phyloP scores from a whole-genome alignment of 2,329 filamentous ascomycete species.

The Penicillium fuscoglaucum region DNA sequence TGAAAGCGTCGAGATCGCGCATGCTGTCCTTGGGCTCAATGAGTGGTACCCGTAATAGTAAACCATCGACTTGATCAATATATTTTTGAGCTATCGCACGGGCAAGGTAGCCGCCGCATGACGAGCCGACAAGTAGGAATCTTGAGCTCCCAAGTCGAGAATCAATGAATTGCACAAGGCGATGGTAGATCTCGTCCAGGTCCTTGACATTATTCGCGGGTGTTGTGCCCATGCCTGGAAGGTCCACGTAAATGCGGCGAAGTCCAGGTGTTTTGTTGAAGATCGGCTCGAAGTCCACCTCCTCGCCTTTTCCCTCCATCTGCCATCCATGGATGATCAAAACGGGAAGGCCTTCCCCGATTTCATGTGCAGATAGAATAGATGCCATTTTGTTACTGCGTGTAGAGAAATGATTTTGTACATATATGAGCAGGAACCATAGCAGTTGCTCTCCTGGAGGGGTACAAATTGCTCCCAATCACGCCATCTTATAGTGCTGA shows the following conservation, averaged over 20 bases:
- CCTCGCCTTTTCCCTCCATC: conserved; percentile 23
- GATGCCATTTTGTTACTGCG: conserved; percentile 18
- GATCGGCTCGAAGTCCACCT: conserved; percentile 32
- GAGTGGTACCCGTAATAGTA: conserved; percentile 31
- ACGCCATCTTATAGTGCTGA: not conserved
- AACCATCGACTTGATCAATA: conserved; percentile 25
- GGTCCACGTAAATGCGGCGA: conserved; percentile 32
- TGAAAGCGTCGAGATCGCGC: conserved; percentile 30
- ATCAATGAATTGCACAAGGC: conserved; percentile 30
- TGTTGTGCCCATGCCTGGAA: conserved; percentile 32
- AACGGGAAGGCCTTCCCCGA: conserved; percentile 29
- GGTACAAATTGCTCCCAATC: not conserved
- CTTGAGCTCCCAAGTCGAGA: conserved; percentile 23
- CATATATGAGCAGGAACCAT: not conserved
- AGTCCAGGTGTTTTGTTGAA: conserved; percentile 24
- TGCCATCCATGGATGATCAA: conserved; percentile 34
- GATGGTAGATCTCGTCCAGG: conserved; percentile 30
- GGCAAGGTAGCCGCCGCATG: conserved; percentile 33
- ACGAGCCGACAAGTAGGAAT: conserved; percentile 31
- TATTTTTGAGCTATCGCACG: conserved; percentile 32
- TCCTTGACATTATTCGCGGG: conserved; percentile 28
- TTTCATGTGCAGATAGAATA: conserved; percentile 25
- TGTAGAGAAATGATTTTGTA: not conserved
- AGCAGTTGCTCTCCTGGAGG: not conserved
- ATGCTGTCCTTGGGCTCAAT: conserved; percentile 26